Base-by-base conservation (phyloP, 2,329 filamentous ascomycete genomes). In the Colletotrichum sp. region DNA sequence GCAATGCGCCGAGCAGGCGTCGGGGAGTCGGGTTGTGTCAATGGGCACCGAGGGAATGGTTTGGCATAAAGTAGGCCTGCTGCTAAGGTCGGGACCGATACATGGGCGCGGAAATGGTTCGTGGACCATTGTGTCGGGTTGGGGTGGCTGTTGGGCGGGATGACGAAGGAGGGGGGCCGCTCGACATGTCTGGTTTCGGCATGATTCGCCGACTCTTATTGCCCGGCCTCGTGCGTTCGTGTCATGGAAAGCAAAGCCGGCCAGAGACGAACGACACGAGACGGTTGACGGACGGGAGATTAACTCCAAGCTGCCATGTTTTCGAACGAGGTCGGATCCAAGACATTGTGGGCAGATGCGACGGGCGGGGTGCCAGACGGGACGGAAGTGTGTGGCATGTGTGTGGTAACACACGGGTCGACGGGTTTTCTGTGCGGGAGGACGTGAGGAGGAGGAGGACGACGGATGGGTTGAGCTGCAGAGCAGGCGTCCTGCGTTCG, bases 41-140 rank as follows among this genome's bases (percentile, higher is more conserved):
- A 21, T 36, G 70, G 66, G 72, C 72, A 57, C 72, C 72, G 67
- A 44, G 59, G 72, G 59, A 49, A 26, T 66, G 72, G 72, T 75
- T 75, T 71, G 72, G 49, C 60, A 65, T 52, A 36, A 44, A 62
- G 60, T 57, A 65, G 44, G 60, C 44, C n/a, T 59, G 32, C 55
- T 70, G 57, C 39, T 36, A 55, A 69, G n/a, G 49, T 26, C 49
- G 65, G 65, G 57, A 30, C 57, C 21, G 55, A 16, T 30, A 63
- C 60, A 66, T 71, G 68, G 21, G 66, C n/a, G 55, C n/a, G 55
- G 62, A 60, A 59, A 30, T 73, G 60, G 57, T 30, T 59, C 60
- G 60, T 28, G 67, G 67, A 70, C 72, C 72, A 71, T 36, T 71
- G 60, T 60, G 49, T 60, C 72, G 72, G 72, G 72, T 66, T 70